phyloP scores from a whole-genome alignment of 2,329 filamentous ascomycete species.

The Ascocoryne sarcoides region DNA sequence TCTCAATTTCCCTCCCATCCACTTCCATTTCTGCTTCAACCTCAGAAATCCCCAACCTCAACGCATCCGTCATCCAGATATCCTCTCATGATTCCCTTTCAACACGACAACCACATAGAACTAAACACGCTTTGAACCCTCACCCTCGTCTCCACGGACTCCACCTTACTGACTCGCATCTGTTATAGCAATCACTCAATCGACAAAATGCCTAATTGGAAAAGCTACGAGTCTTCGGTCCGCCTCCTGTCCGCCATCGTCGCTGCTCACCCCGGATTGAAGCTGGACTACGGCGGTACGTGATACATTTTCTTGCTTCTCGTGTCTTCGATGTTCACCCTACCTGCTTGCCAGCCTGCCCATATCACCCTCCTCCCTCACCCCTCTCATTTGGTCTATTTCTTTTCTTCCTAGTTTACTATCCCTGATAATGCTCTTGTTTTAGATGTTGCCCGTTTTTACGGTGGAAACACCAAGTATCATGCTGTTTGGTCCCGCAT shows the following conservation, averaged over 20 bases:
- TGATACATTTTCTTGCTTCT: slow-evolving; percentile 5
- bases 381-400: neutral
- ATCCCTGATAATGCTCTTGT: slow-evolving; percentile 10
- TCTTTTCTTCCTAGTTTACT: slow-evolving; percentile 1
- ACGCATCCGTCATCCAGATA: too few species aligned
- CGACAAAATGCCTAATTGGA: slow-evolving; percentile 47
- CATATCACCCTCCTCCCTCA: neutral
- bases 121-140: neutral
- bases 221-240: slow-evolving; percentile 48
- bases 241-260: slow-evolving; percentile 54
- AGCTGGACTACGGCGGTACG: slow-evolving; percentile 55
- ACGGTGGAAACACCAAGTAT: slow-evolving; percentile 17
- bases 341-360: too few species aligned
- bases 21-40: too few species aligned
- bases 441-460: slow-evolving; percentile 15
- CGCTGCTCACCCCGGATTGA: slow-evolving; percentile 44
- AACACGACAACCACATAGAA: too few species aligned
- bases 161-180: slow-evolving; percentile 1
- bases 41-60: too few species aligned
- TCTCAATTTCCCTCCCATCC: too few species aligned
- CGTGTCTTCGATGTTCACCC: neutral
- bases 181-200: slow-evolving; percentile 1
- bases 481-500: slow-evolving; percentile 17
- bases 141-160: too few species aligned
- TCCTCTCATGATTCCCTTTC: too few species aligned